These are phyloP conservation scores for Flaveria linearis DNA, from an alignment of 129 eudicot genomes.

Conservation along the genomic window DNA sequence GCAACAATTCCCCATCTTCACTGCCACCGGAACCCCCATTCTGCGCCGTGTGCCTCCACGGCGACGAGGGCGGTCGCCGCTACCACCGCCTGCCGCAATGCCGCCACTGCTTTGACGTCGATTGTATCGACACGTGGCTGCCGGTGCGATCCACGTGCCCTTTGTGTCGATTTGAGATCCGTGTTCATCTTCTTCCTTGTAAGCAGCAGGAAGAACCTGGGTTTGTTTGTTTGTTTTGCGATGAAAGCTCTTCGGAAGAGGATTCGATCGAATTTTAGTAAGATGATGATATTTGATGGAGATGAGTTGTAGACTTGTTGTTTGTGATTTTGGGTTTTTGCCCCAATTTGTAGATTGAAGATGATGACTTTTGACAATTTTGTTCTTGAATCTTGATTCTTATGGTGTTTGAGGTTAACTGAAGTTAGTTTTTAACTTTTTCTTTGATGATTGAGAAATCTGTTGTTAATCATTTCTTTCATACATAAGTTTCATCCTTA, in stretches of 20 bases:
- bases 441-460: no score
- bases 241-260: slow-evolving; percentile 32
- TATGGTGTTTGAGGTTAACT: no score
- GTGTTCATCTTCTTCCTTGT: slow-evolving; percentile 35
- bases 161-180: slow-evolving; percentile 47
- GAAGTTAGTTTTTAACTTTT: no score
- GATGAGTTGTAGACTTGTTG: neutral
- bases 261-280: neutral
- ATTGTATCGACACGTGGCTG: slow-evolving; percentile 56
- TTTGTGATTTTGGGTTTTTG: neutral
- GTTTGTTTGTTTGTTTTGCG: slow-evolving; percentile 39
- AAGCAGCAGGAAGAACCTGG: slow-evolving; percentile 17
- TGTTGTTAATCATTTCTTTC: no score
- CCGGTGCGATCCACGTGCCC: slow-evolving; percentile 50
- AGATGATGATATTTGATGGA: neutral
- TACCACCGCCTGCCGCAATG: slow-evolving; percentile 46
- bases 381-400: neutral
- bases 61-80: slow-evolving; percentile 37
- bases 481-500: no score
- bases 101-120: slow-evolving; percentile 47
- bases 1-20: slow-evolving; percentile 33
- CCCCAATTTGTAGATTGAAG: neutral
- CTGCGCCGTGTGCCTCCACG: slow-evolving; percentile 53
- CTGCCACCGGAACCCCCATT: slow-evolving; percentile 17
- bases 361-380: neutral